These are phyloP conservation scores for Microsporum ferrugineum DNA, from an alignment of 2,329 filamentous ascomycete genomes.

Conservation along the genomic window DNA sequence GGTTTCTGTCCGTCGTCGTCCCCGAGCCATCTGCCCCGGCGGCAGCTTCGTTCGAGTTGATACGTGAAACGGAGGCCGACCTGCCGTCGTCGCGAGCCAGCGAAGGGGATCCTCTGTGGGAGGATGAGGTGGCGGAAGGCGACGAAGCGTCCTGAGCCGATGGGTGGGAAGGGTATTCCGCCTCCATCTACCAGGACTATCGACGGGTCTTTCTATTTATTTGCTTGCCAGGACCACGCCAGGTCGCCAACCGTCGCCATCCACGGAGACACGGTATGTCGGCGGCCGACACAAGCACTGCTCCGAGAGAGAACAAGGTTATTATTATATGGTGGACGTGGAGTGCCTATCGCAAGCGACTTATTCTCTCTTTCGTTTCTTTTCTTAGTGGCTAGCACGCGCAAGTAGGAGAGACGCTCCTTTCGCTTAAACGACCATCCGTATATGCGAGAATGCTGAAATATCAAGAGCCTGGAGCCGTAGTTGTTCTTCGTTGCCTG, in stretches of 20 bases:
- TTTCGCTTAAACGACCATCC: too few relatives aligned
- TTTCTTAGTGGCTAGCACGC: background rate
- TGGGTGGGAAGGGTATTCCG: conserved; percentile 11
- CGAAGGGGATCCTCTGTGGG: background rate
- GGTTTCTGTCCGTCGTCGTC: background rate
- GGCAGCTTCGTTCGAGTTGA: background rate
- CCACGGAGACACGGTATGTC: conserved; percentile 1
- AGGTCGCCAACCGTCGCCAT: background rate
- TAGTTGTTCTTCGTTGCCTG: too few relatives aligned
- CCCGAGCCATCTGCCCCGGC: background rate
- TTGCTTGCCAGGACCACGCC: background rate
- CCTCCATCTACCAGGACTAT: conserved; percentile 21
- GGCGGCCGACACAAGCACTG: background rate
- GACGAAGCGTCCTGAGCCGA: background rate
- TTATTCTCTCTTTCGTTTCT: background rate
- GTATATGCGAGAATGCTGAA: too few relatives aligned
- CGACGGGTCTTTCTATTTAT: background rate
- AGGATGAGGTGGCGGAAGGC: conserved; percentile 1
- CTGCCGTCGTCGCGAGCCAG: background rate
- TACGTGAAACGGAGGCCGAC: background rate
- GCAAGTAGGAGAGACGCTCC: too few relatives aligned
- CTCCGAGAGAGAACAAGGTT: background rate
- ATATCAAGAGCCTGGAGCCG: too few relatives aligned
- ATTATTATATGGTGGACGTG: background rate
- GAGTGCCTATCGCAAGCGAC: background rate